phyloP scores from a whole-genome alignment of 169 alveolate genomes.

The Eimeria praecox region DNA sequence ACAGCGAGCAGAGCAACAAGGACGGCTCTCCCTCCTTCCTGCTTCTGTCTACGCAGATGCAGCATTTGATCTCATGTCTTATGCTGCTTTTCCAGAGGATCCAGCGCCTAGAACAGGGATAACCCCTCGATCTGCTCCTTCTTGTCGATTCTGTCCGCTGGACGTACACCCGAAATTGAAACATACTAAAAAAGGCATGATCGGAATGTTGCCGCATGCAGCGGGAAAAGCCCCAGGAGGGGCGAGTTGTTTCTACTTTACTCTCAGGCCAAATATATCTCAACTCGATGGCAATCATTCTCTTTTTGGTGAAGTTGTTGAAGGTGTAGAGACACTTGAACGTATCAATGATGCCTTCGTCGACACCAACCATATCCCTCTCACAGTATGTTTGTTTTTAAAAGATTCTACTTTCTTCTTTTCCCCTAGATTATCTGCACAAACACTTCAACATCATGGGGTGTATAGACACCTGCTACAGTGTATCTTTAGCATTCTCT shows the following conservation, averaged over 20 bases:
- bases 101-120: not conserved
- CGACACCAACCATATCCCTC: conserved; percentile 92
- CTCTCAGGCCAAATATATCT: conserved; percentile 87
- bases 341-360: conserved; percentile 90
- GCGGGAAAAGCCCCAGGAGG: conserved; percentile 41
- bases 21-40: conserved; percentile 13
- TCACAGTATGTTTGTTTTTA: not conserved
- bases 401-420: not conserved
- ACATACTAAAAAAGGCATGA: conserved; percentile 51
- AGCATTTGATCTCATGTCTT: not conserved
- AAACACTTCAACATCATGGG: not conserved
- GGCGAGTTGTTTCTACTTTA: conserved; percentile 91
- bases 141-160: conserved; percentile 68
- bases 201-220: conserved; percentile 75
- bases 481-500: too few relatives aligned
- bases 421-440: not conserved
- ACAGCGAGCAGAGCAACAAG: not conserved
- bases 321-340: conserved; percentile 87
- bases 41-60: conserved; percentile 42
- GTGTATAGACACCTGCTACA: too few relatives aligned
- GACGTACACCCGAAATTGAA: not conserved
- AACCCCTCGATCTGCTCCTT: not conserved
- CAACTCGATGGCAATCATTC: conserved; percentile 90
- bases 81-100: not conserved
- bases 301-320: conserved; percentile 94